Conservation (phyloP, 1,284 basidiomycete genomes). For the Austropuccinia psidii region DNA sequence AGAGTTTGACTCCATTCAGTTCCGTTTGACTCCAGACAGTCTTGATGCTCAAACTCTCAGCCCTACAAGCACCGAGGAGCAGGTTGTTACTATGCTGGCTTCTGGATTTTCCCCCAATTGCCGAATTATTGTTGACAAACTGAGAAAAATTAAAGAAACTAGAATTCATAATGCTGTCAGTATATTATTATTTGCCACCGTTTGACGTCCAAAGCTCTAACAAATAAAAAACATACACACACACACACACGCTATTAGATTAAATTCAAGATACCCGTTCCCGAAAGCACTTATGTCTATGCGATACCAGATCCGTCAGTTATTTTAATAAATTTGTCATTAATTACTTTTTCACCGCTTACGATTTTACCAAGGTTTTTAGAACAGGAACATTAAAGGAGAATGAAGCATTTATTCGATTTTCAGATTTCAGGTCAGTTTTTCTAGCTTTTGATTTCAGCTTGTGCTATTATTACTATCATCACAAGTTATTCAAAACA, state of each 20-base stretch:
- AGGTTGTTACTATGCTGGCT: neutral
- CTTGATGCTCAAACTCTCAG: neutral
- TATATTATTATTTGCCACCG: neutral
- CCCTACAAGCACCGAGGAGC: neutral
- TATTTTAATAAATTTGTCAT: neutral
- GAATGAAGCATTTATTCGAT: constrained; percentile 23
- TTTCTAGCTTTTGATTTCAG: neutral
- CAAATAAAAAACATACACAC: neutral
- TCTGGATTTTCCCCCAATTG: constrained; percentile 12
- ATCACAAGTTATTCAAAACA: too few relatives aligned
- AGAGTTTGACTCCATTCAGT: neutral
- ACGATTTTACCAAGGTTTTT: neutral
- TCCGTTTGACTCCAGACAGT: neutral
- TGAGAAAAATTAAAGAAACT: constrained; percentile 7
- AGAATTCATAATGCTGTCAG: neutral
- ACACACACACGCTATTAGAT: neutral
- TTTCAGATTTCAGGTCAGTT: constrained; percentile 15
- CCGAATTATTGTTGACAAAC: neutral
- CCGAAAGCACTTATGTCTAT: constrained; percentile 22
- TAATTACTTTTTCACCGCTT: neutral
- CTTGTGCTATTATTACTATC: too few relatives aligned
- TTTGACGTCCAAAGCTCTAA: neutral
- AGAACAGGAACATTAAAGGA: constrained; percentile 22
- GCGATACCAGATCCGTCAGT: constrained; percentile 29
- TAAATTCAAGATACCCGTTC: constrained; percentile 15